phyloP scores from a whole-genome alignment of 345 rosid species.

The Eucalyptus camaldulensis region DNA sequence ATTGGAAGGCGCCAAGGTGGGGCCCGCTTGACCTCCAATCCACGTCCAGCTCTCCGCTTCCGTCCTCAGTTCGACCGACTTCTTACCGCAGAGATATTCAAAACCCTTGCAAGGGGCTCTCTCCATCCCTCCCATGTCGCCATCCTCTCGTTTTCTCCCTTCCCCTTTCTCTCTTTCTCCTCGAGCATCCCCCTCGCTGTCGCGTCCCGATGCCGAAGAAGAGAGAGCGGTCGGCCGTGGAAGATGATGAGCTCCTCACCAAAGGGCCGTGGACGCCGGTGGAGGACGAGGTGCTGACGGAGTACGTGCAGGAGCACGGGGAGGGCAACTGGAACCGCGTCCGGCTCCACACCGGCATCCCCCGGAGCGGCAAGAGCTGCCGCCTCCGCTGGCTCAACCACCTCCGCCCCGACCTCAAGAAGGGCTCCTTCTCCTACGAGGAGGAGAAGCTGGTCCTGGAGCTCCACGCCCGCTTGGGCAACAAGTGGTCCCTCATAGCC shows the following conservation, averaged over 20 bases:
- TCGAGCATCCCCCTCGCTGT: background rate
- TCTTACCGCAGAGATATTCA: background rate
- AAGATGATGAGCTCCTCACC: background rate
- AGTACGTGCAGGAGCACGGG: background rate
- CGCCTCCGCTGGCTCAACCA: slow-evolving; percentile 3
- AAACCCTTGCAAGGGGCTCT: background rate
- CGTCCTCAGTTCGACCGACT: background rate
- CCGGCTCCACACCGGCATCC: background rate
- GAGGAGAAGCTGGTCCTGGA: background rate
- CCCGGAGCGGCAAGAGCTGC: background rate
- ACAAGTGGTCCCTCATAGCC: slow-evolving; percentile 8
- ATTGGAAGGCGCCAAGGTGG: no score
- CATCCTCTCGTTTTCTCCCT: background rate
- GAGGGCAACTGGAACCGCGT: background rate
- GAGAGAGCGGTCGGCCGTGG: background rate
- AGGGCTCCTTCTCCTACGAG: slow-evolving; percentile 1
- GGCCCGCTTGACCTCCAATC: background rate
- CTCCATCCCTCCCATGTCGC: background rate
- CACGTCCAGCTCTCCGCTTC: background rate
- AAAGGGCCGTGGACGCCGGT: background rate
- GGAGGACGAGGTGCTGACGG: background rate
- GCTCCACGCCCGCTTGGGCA: slow-evolving; percentile 1
- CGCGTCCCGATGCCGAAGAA: background rate
- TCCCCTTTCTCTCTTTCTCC: background rate
- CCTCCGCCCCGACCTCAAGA: slow-evolving; percentile 2